Evolutionary conservation across 2,329 filamentous ascomycete species (phyloP).

Genomic region (Clarireedia hainanense): DNA sequence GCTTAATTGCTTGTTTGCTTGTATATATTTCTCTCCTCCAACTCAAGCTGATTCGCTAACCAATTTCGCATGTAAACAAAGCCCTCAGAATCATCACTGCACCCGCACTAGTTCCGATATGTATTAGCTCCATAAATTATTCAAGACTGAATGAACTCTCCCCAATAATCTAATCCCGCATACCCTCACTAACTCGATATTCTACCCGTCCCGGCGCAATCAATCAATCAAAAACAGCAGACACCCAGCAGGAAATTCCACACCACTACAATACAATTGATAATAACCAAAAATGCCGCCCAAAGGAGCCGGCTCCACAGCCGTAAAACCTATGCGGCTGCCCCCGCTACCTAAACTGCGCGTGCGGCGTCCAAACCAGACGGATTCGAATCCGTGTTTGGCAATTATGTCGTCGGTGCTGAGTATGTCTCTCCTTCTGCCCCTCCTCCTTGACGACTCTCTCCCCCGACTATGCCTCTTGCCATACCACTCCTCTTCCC

Average conservation of each 20-base stretch:
- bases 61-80: conserved; percentile 3
- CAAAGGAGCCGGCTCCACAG: conserved; percentile 25
- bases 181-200: too few relatives aligned
- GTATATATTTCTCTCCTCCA: too few relatives aligned
- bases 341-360: conserved; percentile 56
- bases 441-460: not conserved
- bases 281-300: conserved; percentile 24
- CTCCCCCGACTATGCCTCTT: too few relatives aligned
- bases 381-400: conserved; percentile 56
- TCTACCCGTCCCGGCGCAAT: too few relatives aligned
- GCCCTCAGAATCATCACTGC: not conserved
- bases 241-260: too few relatives aligned
- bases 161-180: not conserved
- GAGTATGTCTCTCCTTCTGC: conserved; percentile 39
- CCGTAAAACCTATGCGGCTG: conserved; percentile 32
- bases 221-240: not conserved
- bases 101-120: not conserved
- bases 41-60: not conserved
- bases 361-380: conserved; percentile 54
- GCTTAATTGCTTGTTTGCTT: too few relatives aligned
- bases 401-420: conserved; percentile 59
- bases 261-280: not conserved
- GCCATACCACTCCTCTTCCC: too few relatives aligned
- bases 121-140: conserved; percentile 20
- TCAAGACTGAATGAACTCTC: not conserved